Evolutionary conservation across 192 early-diverging fungal species (phyloP), one percentile per base, ranked within the genome.

Genomic region (Geosiphon pyriformis): DNA sequence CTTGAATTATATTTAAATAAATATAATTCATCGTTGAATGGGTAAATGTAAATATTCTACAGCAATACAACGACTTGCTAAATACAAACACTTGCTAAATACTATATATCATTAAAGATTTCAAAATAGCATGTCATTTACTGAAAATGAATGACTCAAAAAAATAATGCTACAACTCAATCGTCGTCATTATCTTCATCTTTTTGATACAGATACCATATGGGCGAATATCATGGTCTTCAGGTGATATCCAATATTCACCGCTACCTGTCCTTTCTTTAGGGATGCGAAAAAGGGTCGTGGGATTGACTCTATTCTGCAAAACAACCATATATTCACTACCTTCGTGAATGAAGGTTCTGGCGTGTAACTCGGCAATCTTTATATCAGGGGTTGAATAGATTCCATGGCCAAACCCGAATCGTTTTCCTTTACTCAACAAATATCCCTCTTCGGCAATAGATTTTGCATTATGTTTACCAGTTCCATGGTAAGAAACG

Each of bases 171-270:
- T n/a, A n/a, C n/a, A n/a, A n/a, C n/a, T n/a, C n/a, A n/a, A n/a
- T n/a, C n/a, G n/a, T n/a, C n/a, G n/a, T 49, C 20, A 49, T 20
- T 49, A 49, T 10, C 7, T 55, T 20, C 33, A 22, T 60, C 51
- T 50, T 48, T 50, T 34, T 63, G 6, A 63, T 63, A 63, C 61
- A 63, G 22, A 63, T 63, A 18, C 61, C 61, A n/a, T 63, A 63
- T 22, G 61, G 61, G 1, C 61, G 25, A n/a, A 63, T 27, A 29
- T 63, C 47, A n/a, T 49, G 4, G 4, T n/a, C 30, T n/a, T 30
- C n/a, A 0, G 1, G 11, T 11, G 61, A 63, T 31, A 51, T 50
- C 61, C 48, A 63, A 63, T 63, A 63, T 2, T 51, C 61, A 22
- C 61, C 61, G 20, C 49, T 18, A 18, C 47, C 47, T n/a, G 61